phyloP scores from a whole-genome alignment of 352 stramenopile species.

The Pythium coloratum region DNA sequence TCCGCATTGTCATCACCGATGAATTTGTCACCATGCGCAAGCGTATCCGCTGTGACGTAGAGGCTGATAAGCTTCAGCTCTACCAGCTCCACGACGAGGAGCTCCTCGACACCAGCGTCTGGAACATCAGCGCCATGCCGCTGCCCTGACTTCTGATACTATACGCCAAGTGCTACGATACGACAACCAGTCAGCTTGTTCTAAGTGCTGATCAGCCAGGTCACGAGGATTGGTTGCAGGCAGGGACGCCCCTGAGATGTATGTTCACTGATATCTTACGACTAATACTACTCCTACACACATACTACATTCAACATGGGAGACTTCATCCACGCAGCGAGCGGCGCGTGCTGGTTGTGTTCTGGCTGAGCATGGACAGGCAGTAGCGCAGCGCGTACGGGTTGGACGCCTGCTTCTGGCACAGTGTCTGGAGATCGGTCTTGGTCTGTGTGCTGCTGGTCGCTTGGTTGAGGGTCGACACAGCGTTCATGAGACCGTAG shows the following conservation, averaged over 20 bases:
- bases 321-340: neutral
- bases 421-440: conserved; percentile 32
- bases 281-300: neutral
- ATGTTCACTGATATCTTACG: neutral
- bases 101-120: neutral
- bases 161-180: too few species aligned
- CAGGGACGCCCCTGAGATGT: too few species aligned
- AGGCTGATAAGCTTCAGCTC: neutral
- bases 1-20: neutral
- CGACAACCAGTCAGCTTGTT: too few species aligned
- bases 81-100: neutral
- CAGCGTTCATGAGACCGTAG: conserved; percentile 30
- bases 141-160: neutral
- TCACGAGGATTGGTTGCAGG: too few species aligned
- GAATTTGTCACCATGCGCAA: neutral
- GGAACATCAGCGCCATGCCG: neutral
- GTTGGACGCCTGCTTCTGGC: conserved; percentile 5
- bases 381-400: conserved; percentile 2
- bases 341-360: neutral
- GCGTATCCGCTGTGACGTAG: neutral
- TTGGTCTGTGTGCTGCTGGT: conserved; percentile 32
- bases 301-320: too few species aligned
- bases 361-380: neutral
- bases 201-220: too few species aligned
- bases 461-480: conserved; percentile 35